Evolutionary conservation across 805 yeast species (phyloP), one percentile per base, ranked within the genome.

Genomic region (Pichia occidentalis): DNA sequence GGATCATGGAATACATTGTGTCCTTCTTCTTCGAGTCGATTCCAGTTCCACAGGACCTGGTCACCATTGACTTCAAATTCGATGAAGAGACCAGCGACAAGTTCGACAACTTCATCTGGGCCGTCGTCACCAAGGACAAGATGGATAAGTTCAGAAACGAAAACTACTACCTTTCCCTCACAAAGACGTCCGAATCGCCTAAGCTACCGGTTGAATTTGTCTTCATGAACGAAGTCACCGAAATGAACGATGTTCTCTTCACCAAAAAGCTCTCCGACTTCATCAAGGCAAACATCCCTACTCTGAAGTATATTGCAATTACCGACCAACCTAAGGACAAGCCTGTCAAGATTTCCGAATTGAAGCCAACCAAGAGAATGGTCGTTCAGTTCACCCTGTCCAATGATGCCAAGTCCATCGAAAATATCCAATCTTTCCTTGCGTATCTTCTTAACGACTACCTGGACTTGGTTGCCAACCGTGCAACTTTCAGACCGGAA

Each of bases 221-320:
- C 20, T 85, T 75, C 64, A 88, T 92, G 97, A 69, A 83, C 50
- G 99, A 92, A 68, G 76, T 76, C 40, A 70, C 78, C 44, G 97
- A 90, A 58, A 69, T 85, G 64, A 86, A 80, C 48, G 85, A 77
- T 5, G 64, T 74, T 41, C 63, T 84, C 36, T 68, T 71, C 48
- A 70, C 77, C 36, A 63, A 65, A 20, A 73, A 71, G 44, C 68
- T 80, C 37, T 61, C 64, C 21, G 65, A 66, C 23, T 63, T 75
- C 22, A 55, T 77, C 42, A 46, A 52, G 11, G 34, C 43, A 11
- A 44, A 52, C 26, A 65, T 64, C 20, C 53, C 65, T 5, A 62
- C 75, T 43, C 63, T 92, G 53, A 75, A 77, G 54, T 82, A 59
- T 54, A 56, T 92, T 44, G 80, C 94, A 29, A 69, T 87, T 57